These are phyloP conservation scores for Podila minutissima DNA, from an alignment of 192 early-diverging fungal species.

Conservation along the genomic window DNA sequence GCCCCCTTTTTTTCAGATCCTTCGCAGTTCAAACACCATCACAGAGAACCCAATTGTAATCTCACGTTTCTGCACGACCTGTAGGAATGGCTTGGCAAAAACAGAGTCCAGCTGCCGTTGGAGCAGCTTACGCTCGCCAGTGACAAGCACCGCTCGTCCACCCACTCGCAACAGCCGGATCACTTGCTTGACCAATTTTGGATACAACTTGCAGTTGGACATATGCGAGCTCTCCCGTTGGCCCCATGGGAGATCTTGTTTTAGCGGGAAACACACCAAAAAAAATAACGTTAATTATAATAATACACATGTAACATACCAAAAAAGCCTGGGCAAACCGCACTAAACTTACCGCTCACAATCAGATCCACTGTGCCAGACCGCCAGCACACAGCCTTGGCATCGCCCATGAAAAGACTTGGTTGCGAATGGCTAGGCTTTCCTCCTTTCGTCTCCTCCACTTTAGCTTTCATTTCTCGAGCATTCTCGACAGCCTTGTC, in stretches of 20 bases:
- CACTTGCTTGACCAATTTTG: slow-evolving; percentile 49
- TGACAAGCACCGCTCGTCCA: slow-evolving; percentile 56
- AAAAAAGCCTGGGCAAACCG: not conserved
- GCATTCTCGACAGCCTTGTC: slow-evolving; percentile 33
- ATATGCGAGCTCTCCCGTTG: slow-evolving; percentile 38
- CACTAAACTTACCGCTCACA: slow-evolving; percentile 25
- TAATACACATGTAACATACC: not conserved
- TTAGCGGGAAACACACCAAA: not conserved
- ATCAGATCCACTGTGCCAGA: slow-evolving; percentile 24
- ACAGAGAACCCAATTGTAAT: slow-evolving; percentile 48
- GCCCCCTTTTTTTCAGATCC: not conserved
- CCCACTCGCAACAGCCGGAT: slow-evolving; percentile 30
- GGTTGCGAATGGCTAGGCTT: not conserved
- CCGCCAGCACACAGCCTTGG: slow-evolving; percentile 21
- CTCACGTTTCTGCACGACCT: slow-evolving; percentile 16
- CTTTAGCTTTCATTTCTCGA: slow-evolving; percentile 14
- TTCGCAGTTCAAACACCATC: slow-evolving; percentile 31
- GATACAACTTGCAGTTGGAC: slow-evolving; percentile 55
- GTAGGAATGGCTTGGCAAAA: slow-evolving; percentile 13
- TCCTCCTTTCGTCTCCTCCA: not conserved
- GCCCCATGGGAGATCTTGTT: slow-evolving; percentile 43
- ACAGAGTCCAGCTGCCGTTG: slow-evolving; percentile 41
- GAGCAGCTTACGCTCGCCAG: slow-evolving; percentile 56
- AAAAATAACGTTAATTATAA: not conserved
- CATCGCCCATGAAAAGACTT: slow-evolving; percentile 28